Evolutionary conservation across 768 basidiomycete species (phyloP), one percentile per base, ranked within the genome.

Genomic region (Tulasnella sp.): DNA sequence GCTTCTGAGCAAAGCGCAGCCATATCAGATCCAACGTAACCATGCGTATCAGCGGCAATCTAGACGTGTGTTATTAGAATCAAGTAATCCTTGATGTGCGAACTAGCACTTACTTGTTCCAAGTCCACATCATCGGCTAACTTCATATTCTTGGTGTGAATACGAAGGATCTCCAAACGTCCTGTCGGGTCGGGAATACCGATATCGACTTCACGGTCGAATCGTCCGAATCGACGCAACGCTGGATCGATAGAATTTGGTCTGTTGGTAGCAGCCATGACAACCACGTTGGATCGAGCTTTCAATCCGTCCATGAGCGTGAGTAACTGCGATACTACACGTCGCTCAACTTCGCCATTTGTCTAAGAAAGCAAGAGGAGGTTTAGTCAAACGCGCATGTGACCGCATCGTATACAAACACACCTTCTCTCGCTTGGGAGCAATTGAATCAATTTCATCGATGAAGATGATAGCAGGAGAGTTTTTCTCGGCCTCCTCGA

Each of bases 91-190:
- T 33, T 43, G 4, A 53, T 25, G 42, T 16, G 20, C n/a, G n/a
- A n/a, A n/a, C n/a, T n/a, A 22, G 6, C 28, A 58, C 64, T 53
- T 59, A 82, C 85, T 72, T 90, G 88, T 67, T 99, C 95, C 54
- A 98, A 78, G 62, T 99, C 95, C 32, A 98, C 95, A 58, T 98
- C 93, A 51, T 98, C 92, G 22, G 67, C 78, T 43, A 98, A 74
- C 69, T 98, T 99, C 95, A 99, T 98, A 72, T 99, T 98, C 81
- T 98, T 98, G 52, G 95, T 98, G 74, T 98, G 95, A 56, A 99
- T 98, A 46, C 93, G 86, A 56, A 98, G 82, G 62, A 98, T 99
- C 65, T 99, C 95, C 39, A 98, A 79, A 68, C 95, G 93, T 49
- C 95, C 95, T 53, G 93, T 98, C 0, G 95, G 95, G 67, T 99